Percentiles rank a stretch among this genome's conserved stretches.
Conservation (phyloP, 129 eudicot species). For the sunflower (Helianthus annuus) region HanXRQr2.0-SUNRISE NC_035436.2:187360171-187360670, state of each 20-base stretch:
- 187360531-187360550: constrained; percentile 99
- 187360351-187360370: constrained; percentile 7
- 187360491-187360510: constrained; percentile 96
- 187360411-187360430: constrained; percentile 90
- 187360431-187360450: constrained; percentile 89
- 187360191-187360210: constrained; percentile 89
- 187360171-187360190: background rate
- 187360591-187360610: constrained; percentile 94
- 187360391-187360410: constrained; percentile 73
- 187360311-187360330: constrained; percentile 49
- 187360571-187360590: constrained; percentile 98
- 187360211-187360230: constrained; percentile 99
- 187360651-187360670: too few relatives aligned
- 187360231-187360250: constrained; percentile 94
- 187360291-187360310: constrained; percentile 85
- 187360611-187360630: constrained; percentile 5
- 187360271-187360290: constrained; percentile 98
- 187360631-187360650: too few relatives aligned
- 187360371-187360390: constrained; percentile 31
- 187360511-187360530: constrained; percentile 98
- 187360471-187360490: constrained; percentile 89
- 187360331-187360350: background rate
- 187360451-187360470: constrained; percentile 98
- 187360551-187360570: constrained; percentile 99
- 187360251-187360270: constrained; percentile 99